Evolutionary conservation across 345 rosid species (phyloP).

Genomic region (Salix dunnii): DNA sequence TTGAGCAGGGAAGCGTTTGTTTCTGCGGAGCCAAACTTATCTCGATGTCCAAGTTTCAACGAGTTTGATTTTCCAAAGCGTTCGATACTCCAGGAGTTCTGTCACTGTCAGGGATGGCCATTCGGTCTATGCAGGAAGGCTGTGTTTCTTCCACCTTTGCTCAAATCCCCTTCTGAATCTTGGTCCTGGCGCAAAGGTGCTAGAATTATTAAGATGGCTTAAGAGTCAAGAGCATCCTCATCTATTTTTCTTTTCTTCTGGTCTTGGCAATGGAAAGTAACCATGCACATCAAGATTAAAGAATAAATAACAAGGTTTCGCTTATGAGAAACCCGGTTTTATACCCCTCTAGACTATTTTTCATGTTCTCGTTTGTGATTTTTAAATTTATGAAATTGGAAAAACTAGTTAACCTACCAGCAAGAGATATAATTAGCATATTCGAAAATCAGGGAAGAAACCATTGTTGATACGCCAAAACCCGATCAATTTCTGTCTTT

Average conservation of each 20-base stretch:
- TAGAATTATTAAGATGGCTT: constrained; percentile 34
- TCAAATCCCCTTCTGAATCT: constrained; percentile 84
- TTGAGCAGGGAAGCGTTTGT: constrained; percentile 49
- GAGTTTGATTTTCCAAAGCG: constrained; percentile 43
- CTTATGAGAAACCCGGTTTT: background rate
- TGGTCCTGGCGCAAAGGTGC: constrained; percentile 76
- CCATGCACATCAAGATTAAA: background rate
- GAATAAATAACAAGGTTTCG: background rate
- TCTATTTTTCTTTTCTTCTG: background rate
- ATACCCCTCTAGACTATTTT: background rate
- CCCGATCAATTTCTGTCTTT: background rate
- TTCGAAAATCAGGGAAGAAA: background rate
- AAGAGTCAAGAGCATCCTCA: constrained; percentile 15
- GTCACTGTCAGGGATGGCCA: constrained; percentile 88
- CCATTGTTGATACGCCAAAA: background rate
- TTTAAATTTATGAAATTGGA: background rate
- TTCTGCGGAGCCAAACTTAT: constrained; percentile 54
- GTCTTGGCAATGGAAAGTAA: constrained; percentile 1
- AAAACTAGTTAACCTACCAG: background rate
- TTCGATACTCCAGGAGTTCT: constrained; percentile 60
- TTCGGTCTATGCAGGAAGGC: constrained; percentile 83
- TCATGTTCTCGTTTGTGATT: background rate
- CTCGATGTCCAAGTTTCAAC: constrained; percentile 54
- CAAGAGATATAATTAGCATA: background rate
- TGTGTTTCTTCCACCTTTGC: constrained; percentile 77